A percentile compares a stretch with the other conserved stretches of the same genome.
These are phyloP conservation scores for Teunomyces tritomae DNA, from an alignment of 805 yeast genomes.

Conservation along the genomic window DNA sequence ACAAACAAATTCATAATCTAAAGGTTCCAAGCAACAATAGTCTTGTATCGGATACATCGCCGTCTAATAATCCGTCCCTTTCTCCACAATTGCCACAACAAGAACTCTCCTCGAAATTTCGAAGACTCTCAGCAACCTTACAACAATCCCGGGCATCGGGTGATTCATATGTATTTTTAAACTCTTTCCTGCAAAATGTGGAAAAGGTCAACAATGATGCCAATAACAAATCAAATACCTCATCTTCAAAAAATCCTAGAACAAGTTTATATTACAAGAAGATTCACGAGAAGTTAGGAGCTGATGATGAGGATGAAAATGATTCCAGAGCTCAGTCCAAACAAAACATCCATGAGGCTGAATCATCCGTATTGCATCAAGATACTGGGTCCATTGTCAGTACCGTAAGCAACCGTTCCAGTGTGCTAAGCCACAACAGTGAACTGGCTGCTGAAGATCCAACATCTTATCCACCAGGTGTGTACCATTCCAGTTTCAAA, in stretches of 20 bases:
- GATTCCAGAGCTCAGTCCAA: neutral
- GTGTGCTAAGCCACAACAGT: conserved; percentile 17
- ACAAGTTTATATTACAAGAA: conserved; percentile 32
- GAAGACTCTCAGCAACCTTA: conserved; percentile 35
- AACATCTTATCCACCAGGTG: neutral
- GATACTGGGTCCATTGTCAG: conserved; percentile 19
- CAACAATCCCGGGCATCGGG: conserved; percentile 33
- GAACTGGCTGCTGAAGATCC: neutral
- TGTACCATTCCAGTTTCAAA: neutral
- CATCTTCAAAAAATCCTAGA: conserved; percentile 12
- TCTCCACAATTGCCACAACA: conserved; percentile 27
- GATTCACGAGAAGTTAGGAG: conserved; percentile 22
- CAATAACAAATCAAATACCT: conserved; percentile 2
- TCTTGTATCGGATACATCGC: neutral
- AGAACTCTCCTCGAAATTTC: conserved; percentile 33
- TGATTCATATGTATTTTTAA: conserved; percentile 41
- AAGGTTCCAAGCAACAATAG: neutral
- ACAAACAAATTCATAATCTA: conserved; percentile 8
- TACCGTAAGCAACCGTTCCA: conserved; percentile 25
- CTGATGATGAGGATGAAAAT: conserved; percentile 6
- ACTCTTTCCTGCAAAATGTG: conserved; percentile 38
- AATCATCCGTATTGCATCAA: neutral
- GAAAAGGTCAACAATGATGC: conserved; percentile 21
- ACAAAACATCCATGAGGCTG: neutral
- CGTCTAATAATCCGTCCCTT: neutral